Percentiles rank a stretch among this genome's conserved stretches.
Conservation (phyloP, 257 asterid genomes). For the Orobanche coerulescens region DNA sequence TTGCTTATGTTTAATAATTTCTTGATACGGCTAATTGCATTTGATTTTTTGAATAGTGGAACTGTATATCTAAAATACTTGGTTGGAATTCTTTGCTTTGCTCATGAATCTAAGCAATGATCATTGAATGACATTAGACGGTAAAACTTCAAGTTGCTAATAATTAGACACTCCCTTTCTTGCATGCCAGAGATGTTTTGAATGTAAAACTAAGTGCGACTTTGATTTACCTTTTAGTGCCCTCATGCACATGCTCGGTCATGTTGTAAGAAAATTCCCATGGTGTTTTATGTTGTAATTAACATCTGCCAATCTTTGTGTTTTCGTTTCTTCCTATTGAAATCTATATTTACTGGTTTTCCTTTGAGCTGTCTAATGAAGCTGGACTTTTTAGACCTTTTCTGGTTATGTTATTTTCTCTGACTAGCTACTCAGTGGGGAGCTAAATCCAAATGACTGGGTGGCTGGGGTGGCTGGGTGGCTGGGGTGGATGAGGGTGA, state of each 20-base stretch:
- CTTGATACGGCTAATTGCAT: background rate
- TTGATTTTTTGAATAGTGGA: constrained; percentile 1
- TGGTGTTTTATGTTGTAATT: constrained; percentile 15
- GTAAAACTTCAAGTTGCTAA: background rate
- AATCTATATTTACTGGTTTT: background rate
- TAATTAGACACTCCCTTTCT: background rate
- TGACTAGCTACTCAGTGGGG: constrained; percentile 17
- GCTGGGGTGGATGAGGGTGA: too few species aligned
- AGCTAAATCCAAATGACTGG: constrained; percentile 23
- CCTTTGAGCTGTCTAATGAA: background rate
- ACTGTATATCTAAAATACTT: background rate
- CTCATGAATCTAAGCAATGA: constrained; percentile 1
- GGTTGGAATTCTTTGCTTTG: constrained; percentile 3
- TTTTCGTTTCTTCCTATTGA: background rate
- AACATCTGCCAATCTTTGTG: background rate
- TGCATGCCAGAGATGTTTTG: background rate
- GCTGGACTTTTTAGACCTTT: constrained; percentile 2
- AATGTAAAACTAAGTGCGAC: background rate
- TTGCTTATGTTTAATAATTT: constrained; percentile 3
- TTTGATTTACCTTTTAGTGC: background rate
- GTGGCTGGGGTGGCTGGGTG: too few species aligned
- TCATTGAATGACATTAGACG: constrained; percentile 1
- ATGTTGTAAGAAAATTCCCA: background rate
- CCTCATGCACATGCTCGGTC: background rate
- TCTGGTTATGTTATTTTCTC: constrained; percentile 16